Base-by-base conservation (phyloP, 1,284 basidiomycete species). In the Sporisorium reilianum region DNA sequence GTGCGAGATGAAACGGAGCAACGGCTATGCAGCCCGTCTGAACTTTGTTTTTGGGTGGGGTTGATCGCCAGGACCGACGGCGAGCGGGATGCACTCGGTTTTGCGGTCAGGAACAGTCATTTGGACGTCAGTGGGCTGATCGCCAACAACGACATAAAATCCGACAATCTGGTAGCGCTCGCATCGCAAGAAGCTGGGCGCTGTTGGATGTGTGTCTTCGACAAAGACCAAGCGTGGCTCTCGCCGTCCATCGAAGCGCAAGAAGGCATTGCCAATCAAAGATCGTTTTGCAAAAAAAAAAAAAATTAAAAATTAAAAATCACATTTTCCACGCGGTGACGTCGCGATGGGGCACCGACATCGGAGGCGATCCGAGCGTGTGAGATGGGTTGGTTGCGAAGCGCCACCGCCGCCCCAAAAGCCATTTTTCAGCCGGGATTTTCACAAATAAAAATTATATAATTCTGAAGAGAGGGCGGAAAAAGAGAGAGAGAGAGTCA, bases 291-390 rank as follows among this genome's bases (percentile, higher is more conserved):
- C n/a, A n/a, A n/a, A n/a, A n/a, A n/a, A n/a, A n/a, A n/a, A n/a
- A n/a, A n/a, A n/a, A n/a, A 25, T 36, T 26, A 40, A 28, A 48
- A 26, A 16, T 16, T n/a, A n/a, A 22, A 34, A 8, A 40, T 38
- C 12, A 3, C 12, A 1, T 18, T 16, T 25, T 9, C 3, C 7
- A n/a, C 11, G 28, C 16, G 49, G 52, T 66, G 64, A 60, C 54
- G 64, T 60, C 51, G 63, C 56, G 58, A 66, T 61, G 49, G 36
- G 42, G 58, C 55, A 53, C 44, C 32, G 30, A 30, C 64, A 67
- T 67, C 64, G 64, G 58, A 52, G 58, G 36, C 23, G 34, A 40
- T 16, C 42, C 45, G 34, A n/a, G 36, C 55, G 30, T 18, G 44
- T 9, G 7, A 20, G 30, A 6, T 8, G 23, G 6, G n/a, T n/a